Base-by-base conservation (phyloP, 1,284 basidiomycete species). In the Cyathus pygmaeus region DNA sequence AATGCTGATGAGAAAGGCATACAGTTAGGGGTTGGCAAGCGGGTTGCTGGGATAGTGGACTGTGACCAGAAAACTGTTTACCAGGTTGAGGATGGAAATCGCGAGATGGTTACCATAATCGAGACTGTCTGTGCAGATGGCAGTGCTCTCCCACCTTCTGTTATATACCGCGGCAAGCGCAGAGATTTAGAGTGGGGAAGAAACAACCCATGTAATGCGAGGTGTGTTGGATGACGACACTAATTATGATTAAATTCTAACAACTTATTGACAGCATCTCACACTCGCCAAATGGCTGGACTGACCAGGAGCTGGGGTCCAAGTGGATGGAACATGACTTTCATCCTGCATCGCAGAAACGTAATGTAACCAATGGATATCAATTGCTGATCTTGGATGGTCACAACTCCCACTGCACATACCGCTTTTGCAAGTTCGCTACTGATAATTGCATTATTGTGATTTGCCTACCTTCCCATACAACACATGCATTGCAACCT, bases 1-100 rank as follows among this genome's bases (percentile, higher is more conserved):
- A 83, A 83, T 53, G 76, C 77, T 70, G 80, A 83, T 64, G 76
- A 82, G 64, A 83, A 81, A 55, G 79, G 80, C 0, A 65, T 79
- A 29, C 78, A 79, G 58, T 65, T 79, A 6, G 76, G 77, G 9
- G 62, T 73, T 42, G 79, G 76, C 5, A 62, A 64, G 39, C 44
- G 59, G 11, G 56, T 65, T 27, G 44, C 33, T 36, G 71, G 63
- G 15, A 59, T 77, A 36, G 63, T 77, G 41, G 73, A 76, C 55
- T 60, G 67, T 9, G 57, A 70, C 57, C 70, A 75, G 54, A 67
- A 68, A 31, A 59, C 63, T 11, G 63, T 68, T 6, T 64, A 77
- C 23, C 54, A 67, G 10, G 53, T 79, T 4, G 66, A 76, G 46
- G 62, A 72, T 60, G 77, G 74, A 0, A 74, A 79, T 61, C 62